phyloP scores from a whole-genome alignment of 805 yeast species.

The Nakazawaea pomicola region DNA sequence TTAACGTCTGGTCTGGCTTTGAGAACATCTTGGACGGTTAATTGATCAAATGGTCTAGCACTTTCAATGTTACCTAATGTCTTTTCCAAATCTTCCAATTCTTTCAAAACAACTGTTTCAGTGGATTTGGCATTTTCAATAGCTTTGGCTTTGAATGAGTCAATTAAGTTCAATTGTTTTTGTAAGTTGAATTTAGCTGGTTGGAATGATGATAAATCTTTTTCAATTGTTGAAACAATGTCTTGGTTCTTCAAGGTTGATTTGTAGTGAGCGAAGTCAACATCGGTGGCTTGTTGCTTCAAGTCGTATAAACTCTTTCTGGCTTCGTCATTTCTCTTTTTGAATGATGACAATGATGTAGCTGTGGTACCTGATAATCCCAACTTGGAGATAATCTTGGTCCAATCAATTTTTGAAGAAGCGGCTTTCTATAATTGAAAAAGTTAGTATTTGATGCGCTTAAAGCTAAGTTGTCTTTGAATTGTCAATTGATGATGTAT shows the following conservation, averaged over 20 bases:
- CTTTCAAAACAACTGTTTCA: constrained; percentile 81
- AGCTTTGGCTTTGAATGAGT: constrained; percentile 92
- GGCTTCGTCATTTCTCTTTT: constrained; percentile 98
- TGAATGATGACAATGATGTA: constrained; percentile 81
- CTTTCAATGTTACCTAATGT: constrained; percentile 91
- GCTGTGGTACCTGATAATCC: constrained; percentile 94
- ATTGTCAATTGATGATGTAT: neutral
- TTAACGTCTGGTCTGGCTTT: constrained; percentile 97
- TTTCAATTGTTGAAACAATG: constrained; percentile 76
- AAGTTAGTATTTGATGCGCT: too few relatives aligned
- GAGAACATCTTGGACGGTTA: constrained; percentile 91
- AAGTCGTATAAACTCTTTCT: constrained; percentile 73
- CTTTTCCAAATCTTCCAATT: constrained; percentile 77
- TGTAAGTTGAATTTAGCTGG: constrained; percentile 83
- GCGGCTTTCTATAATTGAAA: constrained; percentile 54
- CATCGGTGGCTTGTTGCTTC: constrained; percentile 64
- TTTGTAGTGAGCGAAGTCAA: constrained; percentile 82
- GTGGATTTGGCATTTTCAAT: constrained; percentile 92
- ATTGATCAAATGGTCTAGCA: constrained; percentile 96
- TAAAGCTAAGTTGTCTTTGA: too few relatives aligned
- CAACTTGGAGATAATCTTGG: constrained; percentile 78
- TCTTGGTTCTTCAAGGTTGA: constrained; percentile 74
- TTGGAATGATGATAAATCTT: constrained; percentile 67
- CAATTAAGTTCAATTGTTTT: constrained; percentile 87
- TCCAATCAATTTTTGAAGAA: constrained; percentile 91